These are phyloP conservation scores for Handroanthus guayacan DNA, from an alignment of 257 asterid species.

Conservation along the genomic window DNA sequence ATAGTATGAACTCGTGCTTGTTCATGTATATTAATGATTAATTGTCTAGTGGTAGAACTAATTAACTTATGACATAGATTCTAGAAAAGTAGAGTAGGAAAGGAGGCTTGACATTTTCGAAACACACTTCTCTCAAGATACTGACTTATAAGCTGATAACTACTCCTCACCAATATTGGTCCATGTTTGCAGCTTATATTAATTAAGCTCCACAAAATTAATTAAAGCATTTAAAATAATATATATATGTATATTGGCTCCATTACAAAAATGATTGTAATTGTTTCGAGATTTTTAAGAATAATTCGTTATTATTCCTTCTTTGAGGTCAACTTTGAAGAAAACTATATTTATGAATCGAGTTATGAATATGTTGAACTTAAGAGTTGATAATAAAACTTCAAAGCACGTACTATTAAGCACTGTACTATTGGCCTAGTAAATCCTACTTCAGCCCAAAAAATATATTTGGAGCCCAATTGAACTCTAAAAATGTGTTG, in stretches of 20 bases:
- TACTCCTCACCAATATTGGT: neutral
- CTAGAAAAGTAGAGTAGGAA: neutral
- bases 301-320: no score
- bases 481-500: neutral
- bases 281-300: no score
- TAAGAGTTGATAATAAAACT: no score
- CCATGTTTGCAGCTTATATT: neutral
- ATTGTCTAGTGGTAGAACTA: neutral
- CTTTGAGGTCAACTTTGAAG: no score
- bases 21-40: neutral
- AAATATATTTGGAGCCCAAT: neutral
- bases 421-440: neutral
- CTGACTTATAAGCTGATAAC: constrained; percentile 5
- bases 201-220: neutral
- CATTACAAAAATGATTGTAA: no score
- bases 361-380: no score
- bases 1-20: neutral
- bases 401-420: no score
- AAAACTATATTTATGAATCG: no score
- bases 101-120: neutral
- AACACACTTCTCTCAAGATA: neutral
- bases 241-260: no score
- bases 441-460: neutral
- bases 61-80: neutral
- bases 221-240: no score